phyloP scores from a whole-genome alignment of 1,284 basidiomycete genomes.

The Xanthoconium separans region DNA sequence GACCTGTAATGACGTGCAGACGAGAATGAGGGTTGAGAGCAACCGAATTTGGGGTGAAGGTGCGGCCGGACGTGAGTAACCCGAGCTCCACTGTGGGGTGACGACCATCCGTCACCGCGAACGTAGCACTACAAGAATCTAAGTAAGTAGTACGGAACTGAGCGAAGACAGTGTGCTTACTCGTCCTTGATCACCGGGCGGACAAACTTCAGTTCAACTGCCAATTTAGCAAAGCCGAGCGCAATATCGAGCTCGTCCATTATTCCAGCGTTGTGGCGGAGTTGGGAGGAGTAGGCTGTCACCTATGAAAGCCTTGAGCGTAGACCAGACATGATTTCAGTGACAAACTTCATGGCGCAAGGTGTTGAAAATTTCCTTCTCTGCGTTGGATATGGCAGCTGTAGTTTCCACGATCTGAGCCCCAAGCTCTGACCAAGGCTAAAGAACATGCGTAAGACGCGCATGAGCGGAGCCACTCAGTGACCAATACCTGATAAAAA shows the following conservation, averaged over 20 bases:
- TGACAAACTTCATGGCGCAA: slow-evolving; percentile 63
- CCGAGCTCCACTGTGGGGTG: slow-evolving; percentile 95
- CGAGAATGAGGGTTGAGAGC: slow-evolving; percentile 57
- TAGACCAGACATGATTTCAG: not conserved
- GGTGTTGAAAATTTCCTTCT: slow-evolving; percentile 69
- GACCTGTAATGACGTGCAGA: slow-evolving; percentile 87
- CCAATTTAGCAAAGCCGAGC: slow-evolving; percentile 80
- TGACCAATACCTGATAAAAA: slow-evolving; percentile 59
- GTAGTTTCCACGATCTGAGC: slow-evolving; percentile 59
- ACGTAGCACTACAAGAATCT: slow-evolving; percentile 48
- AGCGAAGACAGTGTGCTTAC: slow-evolving; percentile 41
- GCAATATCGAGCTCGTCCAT: slow-evolving; percentile 90
- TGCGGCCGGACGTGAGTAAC: slow-evolving; percentile 69
- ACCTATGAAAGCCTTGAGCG: slow-evolving; percentile 47
- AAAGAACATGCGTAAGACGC: slow-evolving; percentile 17
- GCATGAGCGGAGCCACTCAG: not conserved
- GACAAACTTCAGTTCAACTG: slow-evolving; percentile 76
- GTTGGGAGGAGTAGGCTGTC: slow-evolving; percentile 48
- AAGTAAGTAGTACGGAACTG: not conserved
- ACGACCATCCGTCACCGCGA: slow-evolving; percentile 76
- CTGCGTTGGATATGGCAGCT: slow-evolving; percentile 52
- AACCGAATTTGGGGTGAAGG: slow-evolving; percentile 84
- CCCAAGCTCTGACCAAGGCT: slow-evolving; percentile 81
- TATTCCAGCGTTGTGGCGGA: slow-evolving; percentile 77
- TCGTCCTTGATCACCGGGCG: slow-evolving; percentile 70